Evolutionary conservation across 2,329 filamentous ascomycete species (phyloP).

Genomic region (Trichoderma simmonsii): DNA sequence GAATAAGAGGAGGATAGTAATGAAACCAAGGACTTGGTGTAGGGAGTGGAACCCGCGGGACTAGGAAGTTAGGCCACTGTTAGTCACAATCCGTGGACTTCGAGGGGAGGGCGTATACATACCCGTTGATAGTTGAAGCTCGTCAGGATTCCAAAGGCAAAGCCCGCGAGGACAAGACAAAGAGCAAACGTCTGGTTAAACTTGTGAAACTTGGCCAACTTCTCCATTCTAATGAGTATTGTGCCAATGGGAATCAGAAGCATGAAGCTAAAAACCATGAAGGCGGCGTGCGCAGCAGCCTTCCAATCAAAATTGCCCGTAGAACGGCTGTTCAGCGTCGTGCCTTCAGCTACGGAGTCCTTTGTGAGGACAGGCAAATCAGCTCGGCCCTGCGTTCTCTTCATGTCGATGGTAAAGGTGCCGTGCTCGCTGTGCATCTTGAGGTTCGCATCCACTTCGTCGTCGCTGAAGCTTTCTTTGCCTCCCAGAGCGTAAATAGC

Average conservation of each 20-base stretch:
- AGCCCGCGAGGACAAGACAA: conserved; percentile 47
- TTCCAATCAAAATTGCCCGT: conserved; percentile 37
- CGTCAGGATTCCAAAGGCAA: conserved; percentile 50
- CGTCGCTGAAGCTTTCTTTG: conserved; percentile 39
- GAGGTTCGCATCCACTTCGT: conserved; percentile 43
- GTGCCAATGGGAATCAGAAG: conserved; percentile 55
- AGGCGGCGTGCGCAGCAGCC: conserved; percentile 43
- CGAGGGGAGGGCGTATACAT: conserved; percentile 28
- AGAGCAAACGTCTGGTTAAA: conserved; percentile 50
- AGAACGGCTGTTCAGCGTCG: conserved; percentile 31
- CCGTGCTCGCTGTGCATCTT: conserved; percentile 54
- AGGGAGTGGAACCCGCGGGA: conserved; percentile 50
- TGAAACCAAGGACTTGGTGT: conserved; percentile 59
- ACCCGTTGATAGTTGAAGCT: conserved; percentile 56
- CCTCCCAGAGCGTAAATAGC: conserved; percentile 59
- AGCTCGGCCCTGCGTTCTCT: conserved; percentile 44
- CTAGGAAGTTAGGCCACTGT: conserved; percentile 30
- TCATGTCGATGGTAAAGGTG: conserved; percentile 54
- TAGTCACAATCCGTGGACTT: background rate
- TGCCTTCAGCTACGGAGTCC: conserved; percentile 35
- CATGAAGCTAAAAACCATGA: conserved; percentile 57
- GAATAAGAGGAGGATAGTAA: conserved; percentile 51
- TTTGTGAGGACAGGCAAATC: conserved; percentile 41
- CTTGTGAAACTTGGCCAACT: conserved; percentile 53
- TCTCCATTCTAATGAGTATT: conserved; percentile 49